Evolutionary conservation across 108 stramenopile genomes (phyloP).

Genomic region (Cyclotella sp.): DNA sequence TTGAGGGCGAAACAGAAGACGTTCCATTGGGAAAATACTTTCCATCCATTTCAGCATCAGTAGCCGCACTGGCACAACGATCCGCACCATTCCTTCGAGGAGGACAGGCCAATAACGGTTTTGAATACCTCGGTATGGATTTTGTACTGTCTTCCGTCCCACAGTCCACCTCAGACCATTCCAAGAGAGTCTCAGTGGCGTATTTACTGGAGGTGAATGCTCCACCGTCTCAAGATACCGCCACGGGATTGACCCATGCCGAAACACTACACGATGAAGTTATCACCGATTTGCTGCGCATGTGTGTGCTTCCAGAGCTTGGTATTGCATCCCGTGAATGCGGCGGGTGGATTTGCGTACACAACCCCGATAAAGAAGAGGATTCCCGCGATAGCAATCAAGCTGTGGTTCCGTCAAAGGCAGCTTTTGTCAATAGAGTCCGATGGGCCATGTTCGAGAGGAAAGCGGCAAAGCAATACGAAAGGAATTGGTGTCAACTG

Average conservation of each 20-base stretch:
- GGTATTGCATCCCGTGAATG: constrained; percentile 3
- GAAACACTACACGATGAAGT: constrained; percentile 84
- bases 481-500: neutral
- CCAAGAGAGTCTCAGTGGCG: constrained; percentile 53
- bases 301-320: constrained; percentile 77
- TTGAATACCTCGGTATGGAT: constrained; percentile 89
- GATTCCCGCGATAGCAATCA: neutral
- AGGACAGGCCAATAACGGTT: constrained; percentile 80
- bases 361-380: constrained; percentile 11
- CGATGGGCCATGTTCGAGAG: constrained; percentile 84
- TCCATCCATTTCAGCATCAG: constrained; percentile 70
- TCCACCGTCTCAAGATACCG: constrained; percentile 89
- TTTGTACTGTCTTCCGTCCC: constrained; percentile 70
- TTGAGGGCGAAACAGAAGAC: constrained; percentile 1
- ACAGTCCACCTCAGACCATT: neutral
- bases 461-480: constrained; percentile 42
- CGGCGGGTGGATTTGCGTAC: constrained; percentile 77
- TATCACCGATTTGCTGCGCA: constrained; percentile 67
- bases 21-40: constrained; percentile 67
- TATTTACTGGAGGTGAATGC: constrained; percentile 88
- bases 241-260: constrained; percentile 79
- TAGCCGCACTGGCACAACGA: constrained; percentile 57
- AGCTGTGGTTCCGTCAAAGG: constrained; percentile 77
- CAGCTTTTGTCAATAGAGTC: constrained; percentile 77
- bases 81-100: constrained; percentile 66